Conservation (phyloP, 148 eudicot genomes). For the Cornus florida region DNA sequence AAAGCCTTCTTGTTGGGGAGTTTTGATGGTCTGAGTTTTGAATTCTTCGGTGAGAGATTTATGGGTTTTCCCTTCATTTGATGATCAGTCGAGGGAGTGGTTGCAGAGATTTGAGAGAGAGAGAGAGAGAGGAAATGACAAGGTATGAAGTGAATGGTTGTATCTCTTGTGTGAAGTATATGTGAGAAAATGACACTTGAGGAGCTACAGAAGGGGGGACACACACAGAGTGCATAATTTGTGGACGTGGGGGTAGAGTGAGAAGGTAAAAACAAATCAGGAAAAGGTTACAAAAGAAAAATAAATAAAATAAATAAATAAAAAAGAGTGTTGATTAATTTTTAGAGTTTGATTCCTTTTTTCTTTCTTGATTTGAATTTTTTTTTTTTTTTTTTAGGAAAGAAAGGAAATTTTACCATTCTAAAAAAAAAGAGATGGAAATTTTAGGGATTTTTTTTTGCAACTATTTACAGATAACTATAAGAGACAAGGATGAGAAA, state of each 20-base stretch:
- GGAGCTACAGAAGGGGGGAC: slow-evolving; percentile 7
- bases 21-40: slow-evolving; percentile 14
- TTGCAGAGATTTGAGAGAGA: slow-evolving; percentile 35
- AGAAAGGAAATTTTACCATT: slow-evolving; percentile 23
- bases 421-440: too few relatives aligned
- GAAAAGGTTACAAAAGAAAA: too few relatives aligned
- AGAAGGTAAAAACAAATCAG: too few relatives aligned
- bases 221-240: too few relatives aligned
- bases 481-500: too few relatives aligned
- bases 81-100: slow-evolving; percentile 31
- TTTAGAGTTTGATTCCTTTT: slow-evolving; percentile 17
- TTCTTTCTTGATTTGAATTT: not conserved
- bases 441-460: too few relatives aligned
- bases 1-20: not conserved
- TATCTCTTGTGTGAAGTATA: slow-evolving; percentile 80
- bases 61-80: slow-evolving; percentile 20
- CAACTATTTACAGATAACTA: too few relatives aligned
- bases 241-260: slow-evolving; percentile 63
- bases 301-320: too few relatives aligned
- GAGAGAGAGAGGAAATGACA: slow-evolving; percentile 37
- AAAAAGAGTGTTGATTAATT: too few relatives aligned
- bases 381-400: too few relatives aligned
- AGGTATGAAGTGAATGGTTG: slow-evolving; percentile 61
- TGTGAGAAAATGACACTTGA: slow-evolving; percentile 90
- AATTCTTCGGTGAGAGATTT: slow-evolving; percentile 7